phyloP scores from a whole-genome alignment of 116 monocot species.

The Phalaenopsis hybrid region DNA sequence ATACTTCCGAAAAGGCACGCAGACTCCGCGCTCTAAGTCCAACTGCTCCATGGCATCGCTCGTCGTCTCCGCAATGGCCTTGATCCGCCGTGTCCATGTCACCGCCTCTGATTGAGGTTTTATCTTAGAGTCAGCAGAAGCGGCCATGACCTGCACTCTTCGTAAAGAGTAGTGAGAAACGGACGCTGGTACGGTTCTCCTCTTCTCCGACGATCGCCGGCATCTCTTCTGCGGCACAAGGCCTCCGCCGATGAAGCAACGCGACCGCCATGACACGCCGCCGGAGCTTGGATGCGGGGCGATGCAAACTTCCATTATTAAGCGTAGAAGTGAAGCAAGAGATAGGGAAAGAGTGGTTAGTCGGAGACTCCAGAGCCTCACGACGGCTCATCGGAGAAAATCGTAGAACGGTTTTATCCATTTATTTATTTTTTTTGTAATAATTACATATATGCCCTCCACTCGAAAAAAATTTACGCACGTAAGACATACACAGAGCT shows the following conservation, averaged over 20 bases:
- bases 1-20: slow-evolving; percentile 90
- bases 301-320: background rate
- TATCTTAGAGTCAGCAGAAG: slow-evolving; percentile 1
- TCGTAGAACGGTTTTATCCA: too few species aligned
- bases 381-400: background rate
- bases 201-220: background rate
- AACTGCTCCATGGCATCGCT: slow-evolving; percentile 80
- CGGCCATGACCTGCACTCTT: background rate
- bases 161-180: background rate
- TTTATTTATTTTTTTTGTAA: too few species aligned
- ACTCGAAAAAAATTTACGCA: too few species aligned
- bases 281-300: background rate
- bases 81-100: background rate
- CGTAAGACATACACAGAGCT: too few species aligned
- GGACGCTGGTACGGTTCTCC: background rate
- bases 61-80: background rate
- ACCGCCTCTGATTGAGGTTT: background rate
- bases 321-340: background rate
- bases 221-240: background rate
- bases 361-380: background rate
- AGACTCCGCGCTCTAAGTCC: slow-evolving; percentile 95
- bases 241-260: background rate
- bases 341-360: background rate
- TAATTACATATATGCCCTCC: too few species aligned
- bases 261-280: too few species aligned